Base-by-base conservation (phyloP, 495 filamentous ascomycete genomes). In the Annulohypoxylon moriforme region DNA sequence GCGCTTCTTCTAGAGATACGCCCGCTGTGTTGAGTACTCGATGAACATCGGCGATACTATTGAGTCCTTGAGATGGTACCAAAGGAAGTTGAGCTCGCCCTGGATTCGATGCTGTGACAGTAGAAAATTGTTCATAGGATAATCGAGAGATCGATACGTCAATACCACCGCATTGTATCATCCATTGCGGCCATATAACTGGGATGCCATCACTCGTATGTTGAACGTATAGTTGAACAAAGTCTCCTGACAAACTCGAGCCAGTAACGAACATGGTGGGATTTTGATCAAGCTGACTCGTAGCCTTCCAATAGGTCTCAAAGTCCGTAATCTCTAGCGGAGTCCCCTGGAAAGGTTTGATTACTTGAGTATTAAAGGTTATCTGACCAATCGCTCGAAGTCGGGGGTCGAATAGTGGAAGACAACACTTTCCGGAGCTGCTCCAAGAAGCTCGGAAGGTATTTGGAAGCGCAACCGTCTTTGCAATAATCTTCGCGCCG, bases 261-360 rank as follows among this genome's bases (percentile, higher is more conserved):
- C 96, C 96, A 1, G 96, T 98, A 27, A 99, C 93, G 31, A 98
- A 88, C 44, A 92, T 91, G 76, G 85, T 94, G 46, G 93, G 91
- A 59, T 92, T 91, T 14, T 89, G 88, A 75, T 97, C 93, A 46
- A 94, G 82, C 65, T 96, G 93, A 74, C 93, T 97, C 4, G 96
- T 99, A 1, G 94, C 95, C 81, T 97, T 98, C 96, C 96, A 99
- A 80, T 99, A 99, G 2, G 96, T 98, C 60, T 97, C 96, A 76
- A 98, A 98, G 71, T 97, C 93, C 1, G 95, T 96, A 59, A 99
- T 97, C 77, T 98, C 96, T 38, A 98, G 82, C 2, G 96, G 93
- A 67, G 91, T 90, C n/a, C 96, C 95, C 68, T 90, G 89, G 80
- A 98, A 99, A 1, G 96, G 95, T 77, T 97, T 97, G 76, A 99